Percentiles rank a stretch among this genome's conserved stretches.
phyloP scores from a whole-genome alignment of 2,329 filamentous ascomycete species.

The Cryphonectria radicalis region DNA sequence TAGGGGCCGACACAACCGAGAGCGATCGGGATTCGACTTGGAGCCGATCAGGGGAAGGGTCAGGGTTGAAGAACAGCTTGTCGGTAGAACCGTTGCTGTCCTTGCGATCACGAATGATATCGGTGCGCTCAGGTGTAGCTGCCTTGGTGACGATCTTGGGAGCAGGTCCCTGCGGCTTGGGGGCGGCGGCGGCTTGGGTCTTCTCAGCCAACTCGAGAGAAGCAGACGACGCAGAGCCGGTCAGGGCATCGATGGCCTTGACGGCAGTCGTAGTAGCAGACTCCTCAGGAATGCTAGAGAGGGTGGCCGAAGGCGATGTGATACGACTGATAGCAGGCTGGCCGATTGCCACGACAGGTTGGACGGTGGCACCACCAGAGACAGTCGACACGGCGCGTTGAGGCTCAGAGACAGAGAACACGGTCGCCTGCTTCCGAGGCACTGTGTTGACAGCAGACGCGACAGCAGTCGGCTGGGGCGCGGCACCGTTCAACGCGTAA shows the following conservation, averaged over 20 bases:
- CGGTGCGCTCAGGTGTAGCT: not conserved
- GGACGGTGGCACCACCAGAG: not conserved
- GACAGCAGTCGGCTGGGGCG: not conserved
- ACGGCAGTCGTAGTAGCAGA: not conserved
- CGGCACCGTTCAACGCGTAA: not conserved
- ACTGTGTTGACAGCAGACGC: not conserved
- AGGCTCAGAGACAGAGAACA: not conserved
- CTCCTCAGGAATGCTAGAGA: constrained; percentile 27
- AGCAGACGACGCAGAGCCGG: not conserved
- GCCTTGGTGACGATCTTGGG: constrained; percentile 2
- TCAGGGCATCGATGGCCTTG: not conserved
- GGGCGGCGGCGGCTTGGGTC: not conserved
- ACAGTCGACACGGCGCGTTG: not conserved
- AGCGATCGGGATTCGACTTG: constrained; percentile 15
- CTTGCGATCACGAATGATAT: constrained; percentile 12
- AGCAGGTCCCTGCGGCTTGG: not conserved
- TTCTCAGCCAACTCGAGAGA: not conserved
- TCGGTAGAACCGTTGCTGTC: constrained; percentile 12
- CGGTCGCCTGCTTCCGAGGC: not conserved
- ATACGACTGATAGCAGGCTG: not conserved
- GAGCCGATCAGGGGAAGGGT: constrained; percentile 12
- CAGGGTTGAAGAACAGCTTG: constrained; percentile 17
- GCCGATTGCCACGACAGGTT: not conserved
- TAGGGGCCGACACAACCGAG: constrained; percentile 22
- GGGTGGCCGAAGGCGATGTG: not conserved